Evolutionary conservation across 768 basidiomycete genomes (phyloP).

Genomic region (Galerina sulciceps): DNA sequence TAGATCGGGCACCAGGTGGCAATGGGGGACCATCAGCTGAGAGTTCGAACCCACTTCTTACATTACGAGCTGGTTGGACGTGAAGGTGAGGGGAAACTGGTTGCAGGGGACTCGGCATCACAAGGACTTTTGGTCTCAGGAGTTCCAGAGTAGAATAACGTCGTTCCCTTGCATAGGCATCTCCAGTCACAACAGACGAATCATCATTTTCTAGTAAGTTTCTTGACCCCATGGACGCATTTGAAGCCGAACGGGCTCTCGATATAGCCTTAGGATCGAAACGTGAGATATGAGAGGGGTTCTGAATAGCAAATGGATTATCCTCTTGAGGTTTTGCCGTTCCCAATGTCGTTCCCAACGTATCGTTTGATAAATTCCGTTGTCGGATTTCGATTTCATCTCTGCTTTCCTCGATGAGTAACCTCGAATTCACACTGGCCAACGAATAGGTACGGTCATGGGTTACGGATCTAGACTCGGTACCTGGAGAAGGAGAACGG

Average conservation of each 20-base stretch:
- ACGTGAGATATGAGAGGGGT: slow-evolving; percentile 67
- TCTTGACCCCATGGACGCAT: slow-evolving; percentile 68
- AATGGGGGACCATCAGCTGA: slow-evolving; percentile 78
- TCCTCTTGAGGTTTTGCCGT: slow-evolving; percentile 47
- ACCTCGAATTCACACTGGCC: slow-evolving; percentile 54
- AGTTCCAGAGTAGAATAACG: slow-evolving; percentile 78
- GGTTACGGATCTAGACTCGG: slow-evolving; percentile 15
- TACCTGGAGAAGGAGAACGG: slow-evolving; percentile 51
- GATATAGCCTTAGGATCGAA: slow-evolving; percentile 78
- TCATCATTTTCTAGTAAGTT: slow-evolving; percentile 62
- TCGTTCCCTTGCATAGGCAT: slow-evolving; percentile 47
- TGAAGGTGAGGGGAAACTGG: slow-evolving; percentile 37
- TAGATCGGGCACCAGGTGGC: slow-evolving; percentile 71
- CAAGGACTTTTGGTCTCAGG: slow-evolving; percentile 87
- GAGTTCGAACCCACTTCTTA: slow-evolving; percentile 64
- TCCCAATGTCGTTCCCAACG: slow-evolving; percentile 52
- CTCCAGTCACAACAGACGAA: slow-evolving; percentile 45
- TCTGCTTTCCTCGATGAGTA: slow-evolving; percentile 41
- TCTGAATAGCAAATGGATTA: slow-evolving; percentile 72
- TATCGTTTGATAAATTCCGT: slow-evolving; percentile 46
- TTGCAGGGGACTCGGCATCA: slow-evolving; percentile 92
- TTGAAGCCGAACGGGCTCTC: slow-evolving; percentile 64
- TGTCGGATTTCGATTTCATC: slow-evolving; percentile 34
- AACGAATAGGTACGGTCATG: slow-evolving; percentile 55
- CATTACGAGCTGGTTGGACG: slow-evolving; percentile 34